Evolutionary conservation across 2,329 filamentous ascomycete species (phyloP).

Genomic region (Teratosphaeria zuluensis): DNA sequence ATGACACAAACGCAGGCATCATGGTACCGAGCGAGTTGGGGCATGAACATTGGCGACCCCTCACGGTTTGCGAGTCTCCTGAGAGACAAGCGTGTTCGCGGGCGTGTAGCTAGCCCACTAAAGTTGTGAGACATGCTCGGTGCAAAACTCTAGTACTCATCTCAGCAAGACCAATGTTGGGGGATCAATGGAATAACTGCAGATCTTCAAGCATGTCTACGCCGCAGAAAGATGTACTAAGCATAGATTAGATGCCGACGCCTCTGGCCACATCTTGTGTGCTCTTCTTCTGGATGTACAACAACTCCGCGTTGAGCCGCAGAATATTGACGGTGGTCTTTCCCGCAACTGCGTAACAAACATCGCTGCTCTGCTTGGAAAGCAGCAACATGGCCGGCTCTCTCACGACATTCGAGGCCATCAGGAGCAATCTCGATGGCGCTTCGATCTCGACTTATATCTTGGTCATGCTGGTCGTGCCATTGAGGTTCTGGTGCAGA

Average conservation of each 20-base stretch:
- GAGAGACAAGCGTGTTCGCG: neutral
- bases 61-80: neutral
- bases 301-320: no score
- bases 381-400: neutral
- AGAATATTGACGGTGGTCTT: no score
- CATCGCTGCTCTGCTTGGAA: neutral
- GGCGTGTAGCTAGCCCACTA: neutral
- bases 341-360: no score
- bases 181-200: neutral
- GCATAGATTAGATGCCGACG: neutral
- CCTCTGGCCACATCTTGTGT: neutral
- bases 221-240: neutral
- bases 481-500: constrained; percentile 8
- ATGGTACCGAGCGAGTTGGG: neutral
- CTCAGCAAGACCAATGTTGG: neutral
- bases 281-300: neutral
- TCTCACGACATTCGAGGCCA: neutral
- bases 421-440: constrained; percentile 2
- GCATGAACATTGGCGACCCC: neutral
- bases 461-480: constrained; percentile 6
- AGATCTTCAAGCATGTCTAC: neutral
- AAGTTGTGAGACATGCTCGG: neutral
- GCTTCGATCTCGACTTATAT: constrained; percentile 7
- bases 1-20: neutral
- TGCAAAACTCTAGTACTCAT: neutral